Conservation (phyloP, 192 early-diverging fungal species). For the Linnemannia zychae region DNA sequence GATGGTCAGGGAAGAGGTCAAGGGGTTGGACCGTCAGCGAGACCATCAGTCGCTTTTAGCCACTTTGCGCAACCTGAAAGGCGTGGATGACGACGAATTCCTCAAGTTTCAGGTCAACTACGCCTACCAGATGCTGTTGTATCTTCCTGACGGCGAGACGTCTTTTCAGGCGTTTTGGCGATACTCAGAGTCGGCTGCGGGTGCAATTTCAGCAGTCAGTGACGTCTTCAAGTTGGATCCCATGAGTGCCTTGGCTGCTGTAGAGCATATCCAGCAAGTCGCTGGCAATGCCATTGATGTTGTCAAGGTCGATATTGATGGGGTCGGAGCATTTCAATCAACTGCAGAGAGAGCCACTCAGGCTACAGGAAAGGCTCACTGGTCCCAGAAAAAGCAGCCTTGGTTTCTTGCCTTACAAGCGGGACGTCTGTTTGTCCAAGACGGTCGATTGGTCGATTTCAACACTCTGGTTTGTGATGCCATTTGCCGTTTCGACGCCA, state of each 20-base stretch:
- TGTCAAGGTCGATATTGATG: background rate
- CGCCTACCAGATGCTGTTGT: background rate
- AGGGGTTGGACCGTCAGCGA: background rate
- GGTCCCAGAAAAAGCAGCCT: background rate
- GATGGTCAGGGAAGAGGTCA: background rate
- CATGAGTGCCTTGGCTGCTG: background rate
- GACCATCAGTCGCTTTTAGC: background rate
- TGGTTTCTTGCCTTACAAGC: background rate
- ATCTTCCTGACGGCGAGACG: conserved; percentile 1
- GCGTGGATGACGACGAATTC: background rate
- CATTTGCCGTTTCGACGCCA: background rate
- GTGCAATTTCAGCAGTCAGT: background rate
- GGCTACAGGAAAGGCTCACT: background rate
- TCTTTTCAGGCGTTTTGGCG: background rate
- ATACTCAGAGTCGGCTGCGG: background rate
- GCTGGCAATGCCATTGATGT: background rate
- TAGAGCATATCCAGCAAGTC: background rate
- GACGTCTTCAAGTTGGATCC: background rate
- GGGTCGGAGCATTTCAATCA: background rate
- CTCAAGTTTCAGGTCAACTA: background rate
- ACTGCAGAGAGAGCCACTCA: background rate
- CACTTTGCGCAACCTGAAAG: background rate
- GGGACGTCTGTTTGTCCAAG: background rate
- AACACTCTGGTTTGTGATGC: background rate
- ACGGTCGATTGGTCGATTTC: background rate